phyloP scores from a whole-genome alignment of 768 basidiomycete genomes.

The Wakefieldia striispora region DNA sequence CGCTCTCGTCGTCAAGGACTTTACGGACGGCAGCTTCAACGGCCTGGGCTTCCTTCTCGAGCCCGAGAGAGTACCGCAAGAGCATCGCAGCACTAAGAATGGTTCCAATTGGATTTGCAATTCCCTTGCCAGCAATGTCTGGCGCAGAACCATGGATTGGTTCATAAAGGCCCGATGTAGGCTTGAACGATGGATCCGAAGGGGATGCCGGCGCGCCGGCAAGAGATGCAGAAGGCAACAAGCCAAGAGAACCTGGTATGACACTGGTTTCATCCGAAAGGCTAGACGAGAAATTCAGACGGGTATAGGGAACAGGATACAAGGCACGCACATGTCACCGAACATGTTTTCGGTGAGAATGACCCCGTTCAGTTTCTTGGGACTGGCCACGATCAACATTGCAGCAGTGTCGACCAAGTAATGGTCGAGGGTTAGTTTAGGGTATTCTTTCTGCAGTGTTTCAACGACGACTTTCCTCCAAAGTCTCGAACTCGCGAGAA shows the following conservation, averaged over 20 bases:
- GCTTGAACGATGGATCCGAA: conserved; percentile 58
- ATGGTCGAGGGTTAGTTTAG: conserved; percentile 84
- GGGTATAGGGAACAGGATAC: background rate
- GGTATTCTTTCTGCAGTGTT: conserved; percentile 80
- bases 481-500: conserved; percentile 88
- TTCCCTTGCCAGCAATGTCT: conserved; percentile 91
- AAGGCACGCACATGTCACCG: conserved; percentile 83
- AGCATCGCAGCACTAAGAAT: conserved; percentile 94
- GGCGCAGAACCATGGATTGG: conserved; percentile 96
- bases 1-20: conserved; percentile 68
- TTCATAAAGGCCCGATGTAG: conserved; percentile 89
- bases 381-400: conserved; percentile 90
- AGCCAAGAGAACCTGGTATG: conserved; percentile 95
- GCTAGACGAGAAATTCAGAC: conserved; percentile 38
- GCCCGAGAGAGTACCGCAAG: conserved; percentile 89
- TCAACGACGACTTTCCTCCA: conserved; percentile 95
- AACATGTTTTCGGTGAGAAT: conserved; percentile 95
- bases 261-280: conserved; percentile 96
- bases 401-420: conserved; percentile 94
- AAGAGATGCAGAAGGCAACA: conserved; percentile 94
- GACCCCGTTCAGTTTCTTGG: conserved; percentile 91
- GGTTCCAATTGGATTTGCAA: conserved; percentile 93
- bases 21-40: conserved; percentile 91
- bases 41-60: conserved; percentile 78
- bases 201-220: conserved; percentile 76